Base-by-base conservation (phyloP, 2,329 filamentous ascomycete species). In the Colletotrichum sp. region DNA sequence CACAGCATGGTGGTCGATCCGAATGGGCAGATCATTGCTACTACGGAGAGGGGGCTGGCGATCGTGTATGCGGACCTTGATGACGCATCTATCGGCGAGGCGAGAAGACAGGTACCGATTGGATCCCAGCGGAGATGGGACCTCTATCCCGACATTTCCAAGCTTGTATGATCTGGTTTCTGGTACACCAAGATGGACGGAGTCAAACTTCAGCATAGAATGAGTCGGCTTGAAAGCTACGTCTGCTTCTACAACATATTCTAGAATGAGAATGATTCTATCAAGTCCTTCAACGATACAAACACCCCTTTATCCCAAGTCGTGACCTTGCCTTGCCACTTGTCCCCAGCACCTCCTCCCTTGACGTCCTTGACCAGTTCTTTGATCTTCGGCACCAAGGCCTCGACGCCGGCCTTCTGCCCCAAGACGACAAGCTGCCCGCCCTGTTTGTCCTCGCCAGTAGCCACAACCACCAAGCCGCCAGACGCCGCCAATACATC, bases 1-100 rank as follows among this genome's bases (percentile, higher is more conserved):
- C 97, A 99, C 83, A 98, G 94, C 80, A 88, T 98, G 88, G 88
- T 99, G 71, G 93, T 94, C 8, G 95, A 98, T 83, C 96, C 97
- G 2, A 94, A 96, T 87, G 97, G 96, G 12, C 88, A 93, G 79
- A 91, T 99, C 18, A 79, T 98, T 79, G 89, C 88, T 24, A 93
- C 98, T 87, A 91, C 96, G 2, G 95, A 92, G 10, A 96, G 98
- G 85, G 87, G 87, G 55, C 95, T 98, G 86, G 91, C 91, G 5
- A 94, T 95, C 77, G 90, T 98, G 13, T 92, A 93, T 82, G 94
- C 92, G 55, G 93, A 96, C 71, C 84, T 98, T 80, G 88, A 91
- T 34, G 90, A 89, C 5, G 91, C 90, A 18, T 90, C 88, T 80
- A 94, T 98, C 80, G 91, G 92, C 67, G 92, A 94, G 85, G 92